Conservation (phyloP, 2,329 filamentous ascomycete species). For the Didymella pomorum region DNA sequence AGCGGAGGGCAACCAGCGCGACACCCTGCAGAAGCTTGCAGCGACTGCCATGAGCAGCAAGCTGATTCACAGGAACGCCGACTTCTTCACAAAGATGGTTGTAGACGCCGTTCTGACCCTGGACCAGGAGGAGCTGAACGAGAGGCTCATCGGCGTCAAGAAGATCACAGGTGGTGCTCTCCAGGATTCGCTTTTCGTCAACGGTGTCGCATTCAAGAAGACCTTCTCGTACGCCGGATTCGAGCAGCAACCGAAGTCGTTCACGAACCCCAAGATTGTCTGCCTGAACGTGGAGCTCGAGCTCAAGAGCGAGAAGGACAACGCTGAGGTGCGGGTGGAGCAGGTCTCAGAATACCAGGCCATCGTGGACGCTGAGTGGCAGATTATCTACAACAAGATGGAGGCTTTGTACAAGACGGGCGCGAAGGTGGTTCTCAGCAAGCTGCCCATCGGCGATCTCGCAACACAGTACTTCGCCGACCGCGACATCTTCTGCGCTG, state of each 20-base stretch:
- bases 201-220: slow-evolving; percentile 99
- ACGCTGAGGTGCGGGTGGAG: slow-evolving; percentile 96
- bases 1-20: slow-evolving; percentile 80
- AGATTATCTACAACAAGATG: slow-evolving; percentile 99
- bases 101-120: slow-evolving; percentile 95
- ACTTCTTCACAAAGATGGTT: slow-evolving; percentile 98
- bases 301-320: slow-evolving; percentile 99
- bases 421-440: slow-evolving; percentile 96
- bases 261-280: slow-evolving; percentile 93
- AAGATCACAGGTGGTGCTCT: slow-evolving; percentile 96
- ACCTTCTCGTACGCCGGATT: slow-evolving; percentile 99
- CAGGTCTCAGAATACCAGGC: slow-evolving; percentile 99
- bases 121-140: slow-evolving; percentile 96
- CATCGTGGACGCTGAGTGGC: slow-evolving; percentile 98
- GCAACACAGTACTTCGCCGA: slow-evolving; percentile 98
- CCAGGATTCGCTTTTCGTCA: slow-evolving; percentile 95
- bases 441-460: slow-evolving; percentile 95
- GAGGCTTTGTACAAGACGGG: slow-evolving; percentile 93
- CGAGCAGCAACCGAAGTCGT: slow-evolving; percentile 97
- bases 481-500: slow-evolving; percentile 97
- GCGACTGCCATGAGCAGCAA: slow-evolving; percentile 99
- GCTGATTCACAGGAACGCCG: slow-evolving; percentile 95
- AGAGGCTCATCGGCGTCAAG: slow-evolving; percentile 97
- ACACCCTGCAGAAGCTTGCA: slow-evolving; percentile 88
- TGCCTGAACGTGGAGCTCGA: slow-evolving; percentile 98